Base-by-base conservation (phyloP, 305 asterid species). In the Ilex paraguariensis region DNA sequence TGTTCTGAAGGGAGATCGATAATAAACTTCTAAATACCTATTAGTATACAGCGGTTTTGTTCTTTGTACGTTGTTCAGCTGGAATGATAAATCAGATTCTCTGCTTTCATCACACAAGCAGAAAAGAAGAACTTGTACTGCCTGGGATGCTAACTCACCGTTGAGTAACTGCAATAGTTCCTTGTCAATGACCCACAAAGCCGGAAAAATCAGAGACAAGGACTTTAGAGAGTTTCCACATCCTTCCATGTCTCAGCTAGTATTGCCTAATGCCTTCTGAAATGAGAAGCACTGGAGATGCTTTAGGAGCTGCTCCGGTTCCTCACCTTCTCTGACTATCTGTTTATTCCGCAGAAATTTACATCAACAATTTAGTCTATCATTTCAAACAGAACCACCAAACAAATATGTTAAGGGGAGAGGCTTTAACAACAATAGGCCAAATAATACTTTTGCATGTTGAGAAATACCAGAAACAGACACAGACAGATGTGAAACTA, bases 291-390 rank as follows among this genome's bases (percentile, higher is more conserved):
- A 13, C 2, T 74, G 68, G 50, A 83, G 63, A 73, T 76, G 76
- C 68, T 72, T 39, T 44, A 70, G 74, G 36, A 86, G 90, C 67
- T 66, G 74, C 45, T 60, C 77, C 21, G 86, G 86, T 75, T 83
- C 88, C 60, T 83, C 80, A 13, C 82, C 85, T 74, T 82, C 79
- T 62, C 71, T 68, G 31, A 69, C 81, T 53, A 77, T 70, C 94
- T 81, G 86, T 59, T 36, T 36, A 54, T 54, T 54, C 8, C 30
- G n/a, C n/a, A 14, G 30, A 17, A 54, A 54, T 14, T 15, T 14
- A 15, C 5, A 54, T 15, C 5, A 15, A 54, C 5, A 46, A 46
- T 46, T 13, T 10, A 46, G 52, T 46, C 13, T 3, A 46, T 46
- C 1, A 11, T 46, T 0, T 46, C n/a, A 46, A 46, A 46, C 15